A percentile compares a stretch with the other conserved stretches of the same genome.
phyloP scores from a whole-genome alignment of 2,329 filamentous ascomycete genomes.

The Thyridium curvatum region DNA sequence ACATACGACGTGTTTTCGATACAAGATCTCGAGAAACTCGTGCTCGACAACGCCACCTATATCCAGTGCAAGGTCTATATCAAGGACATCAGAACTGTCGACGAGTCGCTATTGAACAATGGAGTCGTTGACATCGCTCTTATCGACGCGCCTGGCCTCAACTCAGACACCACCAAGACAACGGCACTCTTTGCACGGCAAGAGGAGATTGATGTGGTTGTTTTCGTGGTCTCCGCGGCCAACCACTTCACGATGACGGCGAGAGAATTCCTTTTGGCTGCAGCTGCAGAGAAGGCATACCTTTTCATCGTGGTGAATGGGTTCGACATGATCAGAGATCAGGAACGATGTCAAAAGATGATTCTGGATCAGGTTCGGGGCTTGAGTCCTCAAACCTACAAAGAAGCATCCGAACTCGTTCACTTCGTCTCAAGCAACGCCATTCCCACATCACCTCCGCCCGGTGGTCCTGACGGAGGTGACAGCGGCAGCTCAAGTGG shows the following conservation, averaged over 20 bases:
- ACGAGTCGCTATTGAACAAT: constrained; percentile 93
- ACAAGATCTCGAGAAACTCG: constrained; percentile 76
- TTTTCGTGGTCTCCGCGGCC: constrained; percentile 94
- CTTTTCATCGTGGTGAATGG: constrained; percentile 99
- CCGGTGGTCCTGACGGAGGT: constrained; percentile 46
- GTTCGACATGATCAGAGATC: constrained; percentile 89
- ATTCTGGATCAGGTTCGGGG: constrained; percentile 83
- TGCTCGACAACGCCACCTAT: constrained; percentile 81
- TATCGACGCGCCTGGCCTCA: constrained; percentile 92
- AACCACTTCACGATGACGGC: constrained; percentile 97
- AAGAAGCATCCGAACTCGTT: constrained; percentile 86
- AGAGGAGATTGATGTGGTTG: constrained; percentile 97
- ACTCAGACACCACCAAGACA: constrained; percentile 93
- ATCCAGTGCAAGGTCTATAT: constrained; percentile 97
- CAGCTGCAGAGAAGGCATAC: constrained; percentile 94
- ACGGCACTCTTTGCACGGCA: constrained; percentile 95
- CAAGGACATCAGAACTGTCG: constrained; percentile 79
- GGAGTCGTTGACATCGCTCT: constrained; percentile 96
- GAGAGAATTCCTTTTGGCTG: constrained; percentile 96
- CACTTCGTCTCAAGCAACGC: constrained; percentile 98
- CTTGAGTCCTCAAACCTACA: constrained; percentile 88
- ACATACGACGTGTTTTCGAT: constrained; percentile 86
- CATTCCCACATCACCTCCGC: constrained; percentile 64
- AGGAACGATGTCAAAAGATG: constrained; percentile 84
- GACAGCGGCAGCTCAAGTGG: constrained; percentile 47